A percentile compares a stretch with the other conserved stretches of the same genome.
Evolutionary conservation across 148 eudicot genomes (phyloP).

Genomic region (Fagopyrum homotropicum): DNA sequence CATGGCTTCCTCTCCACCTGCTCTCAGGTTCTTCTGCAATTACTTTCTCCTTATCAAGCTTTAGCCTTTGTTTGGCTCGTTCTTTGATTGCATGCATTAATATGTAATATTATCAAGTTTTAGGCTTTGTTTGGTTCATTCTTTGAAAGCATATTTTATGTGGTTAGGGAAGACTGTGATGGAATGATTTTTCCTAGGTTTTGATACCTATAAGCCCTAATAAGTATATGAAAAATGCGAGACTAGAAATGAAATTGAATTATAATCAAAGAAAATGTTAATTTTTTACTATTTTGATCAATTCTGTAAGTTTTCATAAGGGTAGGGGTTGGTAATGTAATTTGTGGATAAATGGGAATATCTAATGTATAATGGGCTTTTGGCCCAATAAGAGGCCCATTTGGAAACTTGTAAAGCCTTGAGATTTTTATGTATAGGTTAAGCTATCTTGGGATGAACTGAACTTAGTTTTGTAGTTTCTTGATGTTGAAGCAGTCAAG

Average conservation of each 20-base stretch:
- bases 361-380: neutral
- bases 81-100: too few species aligned
- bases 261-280: neutral
- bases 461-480: neutral
- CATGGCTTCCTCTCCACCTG: conserved; percentile 17
- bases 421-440: too few species aligned
- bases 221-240: too few species aligned
- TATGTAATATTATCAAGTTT: too few species aligned
- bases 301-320: neutral
- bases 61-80: too few species aligned
- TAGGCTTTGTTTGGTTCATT: too few species aligned
- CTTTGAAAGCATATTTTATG: too few species aligned
- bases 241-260: too few species aligned
- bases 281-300: neutral
- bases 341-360: neutral
- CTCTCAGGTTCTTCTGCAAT: conserved; percentile 23
- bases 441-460: neutral
- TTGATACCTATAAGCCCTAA: too few species aligned
- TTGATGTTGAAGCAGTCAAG: conserved; percentile 37
- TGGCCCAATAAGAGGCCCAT: neutral
- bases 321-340: neutral
- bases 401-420: neutral
- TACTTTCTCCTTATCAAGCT: too few species aligned
- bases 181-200: too few species aligned
- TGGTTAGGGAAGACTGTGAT: too few species aligned